Percentiles rank a stretch among this genome's conserved stretches.
Evolutionary conservation across 371 early-diverging fungal species (phyloP).

Genomic region (Mucor lusitanicus): DNA sequence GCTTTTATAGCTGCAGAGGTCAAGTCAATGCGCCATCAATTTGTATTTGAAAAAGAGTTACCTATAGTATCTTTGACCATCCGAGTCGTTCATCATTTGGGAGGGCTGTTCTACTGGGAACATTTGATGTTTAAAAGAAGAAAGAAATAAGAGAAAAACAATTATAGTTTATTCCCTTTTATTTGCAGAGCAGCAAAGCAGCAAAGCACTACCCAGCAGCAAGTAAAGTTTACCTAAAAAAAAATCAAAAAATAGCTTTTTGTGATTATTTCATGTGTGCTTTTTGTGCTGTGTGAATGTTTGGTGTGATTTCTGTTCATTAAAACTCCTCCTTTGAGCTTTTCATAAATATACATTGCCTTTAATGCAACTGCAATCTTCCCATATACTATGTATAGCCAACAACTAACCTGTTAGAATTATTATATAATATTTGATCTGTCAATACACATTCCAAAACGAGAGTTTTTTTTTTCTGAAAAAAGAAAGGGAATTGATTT

Average conservation of each 20-base stretch:
- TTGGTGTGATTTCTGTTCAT: neutral
- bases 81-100: neutral
- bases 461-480: neutral
- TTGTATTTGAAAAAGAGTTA: neutral
- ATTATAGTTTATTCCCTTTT: neutral
- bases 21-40: neutral
- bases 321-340: neutral
- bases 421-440: neutral
- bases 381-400: neutral
- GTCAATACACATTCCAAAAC: neutral
- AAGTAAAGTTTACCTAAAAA: conserved; percentile 1
- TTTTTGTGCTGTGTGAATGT: neutral
- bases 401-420: neutral
- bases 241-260: neutral
- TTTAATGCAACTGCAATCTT: neutral
- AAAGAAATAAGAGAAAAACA: conserved; percentile 4
- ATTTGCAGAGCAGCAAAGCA: neutral
- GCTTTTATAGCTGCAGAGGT: neutral
- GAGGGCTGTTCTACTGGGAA: neutral
- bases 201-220: neutral
- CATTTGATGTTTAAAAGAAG: neutral
- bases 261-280: neutral
- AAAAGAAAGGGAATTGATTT: neutral
- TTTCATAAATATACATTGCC: neutral
- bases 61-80: conserved; percentile 4